phyloP scores from a whole-genome alignment of 768 basidiomycete species.

The Leccinum uliginosum region DNA sequence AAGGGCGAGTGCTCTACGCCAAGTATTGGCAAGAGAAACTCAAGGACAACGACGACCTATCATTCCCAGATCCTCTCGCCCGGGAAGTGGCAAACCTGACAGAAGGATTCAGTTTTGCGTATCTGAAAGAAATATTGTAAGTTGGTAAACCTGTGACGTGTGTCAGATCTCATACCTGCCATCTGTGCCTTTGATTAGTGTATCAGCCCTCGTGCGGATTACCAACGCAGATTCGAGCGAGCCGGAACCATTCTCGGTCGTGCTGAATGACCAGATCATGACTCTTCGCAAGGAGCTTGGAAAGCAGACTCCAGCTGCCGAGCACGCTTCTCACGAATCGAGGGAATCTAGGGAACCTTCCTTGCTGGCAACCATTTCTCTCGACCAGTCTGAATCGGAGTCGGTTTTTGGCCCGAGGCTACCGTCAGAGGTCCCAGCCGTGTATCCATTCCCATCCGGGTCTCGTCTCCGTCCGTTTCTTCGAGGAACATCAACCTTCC shows the following conservation, averaged over 20 bases:
- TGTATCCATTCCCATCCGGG: neutral
- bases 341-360: neutral
- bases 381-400: too few relatives aligned
- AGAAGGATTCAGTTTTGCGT: conserved; percentile 75
- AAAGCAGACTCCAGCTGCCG: conserved; percentile 27
- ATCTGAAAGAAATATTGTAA: conserved; percentile 87
- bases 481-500: neutral
- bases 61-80: conserved; percentile 64
- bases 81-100: conserved; percentile 58
- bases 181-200: conserved; percentile 36
- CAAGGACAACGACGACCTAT: conserved; percentile 51
- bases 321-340: conserved; percentile 1
- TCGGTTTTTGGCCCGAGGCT: neutral
- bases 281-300: conserved; percentile 63
- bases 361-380: neutral
- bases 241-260: conserved; percentile 44
- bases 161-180: neutral
- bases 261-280: conserved; percentile 58
- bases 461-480: neutral
- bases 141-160: conserved; percentile 24
- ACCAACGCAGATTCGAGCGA: conserved; percentile 47
- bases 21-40: conserved; percentile 83
- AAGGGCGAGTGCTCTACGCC: conserved; percentile 64
- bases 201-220: conserved; percentile 67
- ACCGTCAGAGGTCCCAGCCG: neutral